Percentiles rank a stretch among this genome's conserved stretches.
Evolutionary conservation across 192 early-diverging fungal species (phyloP).

Genomic region (Coemansia sp.): DNA sequence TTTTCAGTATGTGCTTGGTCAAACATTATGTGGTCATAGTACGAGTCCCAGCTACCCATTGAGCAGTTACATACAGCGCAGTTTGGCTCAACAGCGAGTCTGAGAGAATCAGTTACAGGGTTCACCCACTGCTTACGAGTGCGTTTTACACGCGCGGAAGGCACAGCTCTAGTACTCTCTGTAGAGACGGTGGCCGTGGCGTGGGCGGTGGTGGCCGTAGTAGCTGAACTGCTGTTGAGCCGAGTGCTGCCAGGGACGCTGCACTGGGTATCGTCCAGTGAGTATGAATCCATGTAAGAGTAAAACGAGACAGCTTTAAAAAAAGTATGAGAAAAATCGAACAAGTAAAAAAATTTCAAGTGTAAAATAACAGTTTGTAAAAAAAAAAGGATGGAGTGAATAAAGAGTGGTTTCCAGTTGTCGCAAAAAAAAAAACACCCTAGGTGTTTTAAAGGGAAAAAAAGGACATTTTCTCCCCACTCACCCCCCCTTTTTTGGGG

Average conservation of each 20-base stretch:
- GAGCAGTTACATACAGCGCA: slow-evolving; percentile 31
- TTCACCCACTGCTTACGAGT: slow-evolving; percentile 17
- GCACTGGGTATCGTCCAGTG: not conserved
- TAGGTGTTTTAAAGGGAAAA: not conserved
- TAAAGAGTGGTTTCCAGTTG: not conserved
- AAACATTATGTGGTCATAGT: slow-evolving; percentile 50
- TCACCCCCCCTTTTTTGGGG: not conserved
- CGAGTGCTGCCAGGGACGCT: not conserved
- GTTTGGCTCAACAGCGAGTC: slow-evolving; percentile 25
- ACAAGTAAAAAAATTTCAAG: not conserved
- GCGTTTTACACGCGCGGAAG: not conserved
- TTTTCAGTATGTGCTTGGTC: slow-evolving; percentile 33
- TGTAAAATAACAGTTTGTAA: not conserved
- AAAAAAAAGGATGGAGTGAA: not conserved
- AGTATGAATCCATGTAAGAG: not conserved
- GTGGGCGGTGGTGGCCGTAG: not conserved
- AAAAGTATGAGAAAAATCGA: not conserved
- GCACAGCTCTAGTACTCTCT: not conserved
- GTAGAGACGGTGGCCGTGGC: not conserved
- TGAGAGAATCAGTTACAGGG: slow-evolving; percentile 15
- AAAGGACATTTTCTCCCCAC: not conserved
- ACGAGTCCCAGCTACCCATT: slow-evolving; percentile 46
- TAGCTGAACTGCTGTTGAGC: not conserved
- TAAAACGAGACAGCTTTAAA: not conserved
- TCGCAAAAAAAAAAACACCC: too few species aligned